These are phyloP conservation scores for Zygoascus biomembranicola DNA, from an alignment of 805 yeast genomes.

Conservation along the genomic window DNA sequence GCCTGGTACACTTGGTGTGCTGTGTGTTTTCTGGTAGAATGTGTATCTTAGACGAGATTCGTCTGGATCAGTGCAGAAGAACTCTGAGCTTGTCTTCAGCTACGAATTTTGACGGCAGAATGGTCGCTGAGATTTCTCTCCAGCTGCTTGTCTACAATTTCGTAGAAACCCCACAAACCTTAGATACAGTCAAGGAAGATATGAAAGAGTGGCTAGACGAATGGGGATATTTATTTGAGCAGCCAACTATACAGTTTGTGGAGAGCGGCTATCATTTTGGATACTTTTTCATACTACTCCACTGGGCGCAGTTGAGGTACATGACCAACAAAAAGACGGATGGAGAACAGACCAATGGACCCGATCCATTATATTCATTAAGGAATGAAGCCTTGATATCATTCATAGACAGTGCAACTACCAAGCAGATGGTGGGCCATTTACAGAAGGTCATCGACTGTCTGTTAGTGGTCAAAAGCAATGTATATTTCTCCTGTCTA, in stretches of 20 bases:
- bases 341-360: background rate
- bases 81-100: slow-evolving; percentile 50
- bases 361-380: slow-evolving; percentile 1
- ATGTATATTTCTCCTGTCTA: slow-evolving; percentile 57
- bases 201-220: slow-evolving; percentile 54
- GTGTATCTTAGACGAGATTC: slow-evolving; percentile 51
- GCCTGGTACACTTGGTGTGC: slow-evolving; percentile 57
- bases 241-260: slow-evolving; percentile 66
- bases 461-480: slow-evolving; percentile 35
- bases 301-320: slow-evolving; percentile 23
- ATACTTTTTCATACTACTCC: slow-evolving; percentile 41
- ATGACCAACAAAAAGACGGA: background rate
- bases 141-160: slow-evolving; percentile 51
- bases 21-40: slow-evolving; percentile 59
- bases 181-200: slow-evolving; percentile 37
- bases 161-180: slow-evolving; percentile 35
- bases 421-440: slow-evolving; percentile 34
- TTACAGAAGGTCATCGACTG: slow-evolving; percentile 37
- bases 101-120: slow-evolving; percentile 74
- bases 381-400: slow-evolving; percentile 7
- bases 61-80: slow-evolving; percentile 51
- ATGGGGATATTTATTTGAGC: slow-evolving; percentile 62
- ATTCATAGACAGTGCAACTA: slow-evolving; percentile 14
- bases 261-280: slow-evolving; percentile 63
- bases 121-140: slow-evolving; percentile 66